Evolutionary conservation across 768 basidiomycete species (phyloP).

Genomic region (Boletus vermiculosoides): DNA sequence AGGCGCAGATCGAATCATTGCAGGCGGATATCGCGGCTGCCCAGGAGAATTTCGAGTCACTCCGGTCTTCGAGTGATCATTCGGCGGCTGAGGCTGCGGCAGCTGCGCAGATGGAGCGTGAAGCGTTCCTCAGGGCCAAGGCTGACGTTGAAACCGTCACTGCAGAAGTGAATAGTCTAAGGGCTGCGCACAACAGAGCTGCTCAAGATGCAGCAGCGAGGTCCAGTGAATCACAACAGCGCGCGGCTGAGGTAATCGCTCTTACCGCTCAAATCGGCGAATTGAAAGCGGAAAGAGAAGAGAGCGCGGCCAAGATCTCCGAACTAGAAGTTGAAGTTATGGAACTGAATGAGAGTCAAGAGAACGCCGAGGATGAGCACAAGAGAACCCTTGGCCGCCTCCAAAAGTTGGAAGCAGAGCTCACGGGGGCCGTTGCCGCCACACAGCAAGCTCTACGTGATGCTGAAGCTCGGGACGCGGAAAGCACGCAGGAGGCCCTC

Average conservation of each 20-base stretch:
- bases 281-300: conserved; percentile 67
- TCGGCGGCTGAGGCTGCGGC: conserved; percentile 43
- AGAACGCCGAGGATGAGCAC: conserved; percentile 60
- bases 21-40: conserved; percentile 49
- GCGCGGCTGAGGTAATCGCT: conserved; percentile 40
- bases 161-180: conserved; percentile 51
- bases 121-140: conserved; percentile 62
- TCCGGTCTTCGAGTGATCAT: conserved; percentile 47
- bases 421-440: conserved; percentile 47
- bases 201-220: conserved; percentile 47
- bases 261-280: conserved; percentile 50
- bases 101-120: conserved; percentile 60
- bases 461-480: conserved; percentile 47
- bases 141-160: conserved; percentile 56
- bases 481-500: conserved; percentile 39
- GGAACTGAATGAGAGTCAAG: conserved; percentile 71
- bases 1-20: conserved; percentile 48
- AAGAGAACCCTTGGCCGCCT: conserved; percentile 45
- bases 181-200: conserved; percentile 47
- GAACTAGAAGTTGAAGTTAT: conserved; percentile 81
- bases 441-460: conserved; percentile 49
- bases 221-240: conserved; percentile 46
- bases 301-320: conserved; percentile 66
- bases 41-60: conserved; percentile 51
- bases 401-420: conserved; percentile 52